Conservation (phyloP, 2,329 filamentous ascomycete species). For the Alternaria infectoria region DNA sequence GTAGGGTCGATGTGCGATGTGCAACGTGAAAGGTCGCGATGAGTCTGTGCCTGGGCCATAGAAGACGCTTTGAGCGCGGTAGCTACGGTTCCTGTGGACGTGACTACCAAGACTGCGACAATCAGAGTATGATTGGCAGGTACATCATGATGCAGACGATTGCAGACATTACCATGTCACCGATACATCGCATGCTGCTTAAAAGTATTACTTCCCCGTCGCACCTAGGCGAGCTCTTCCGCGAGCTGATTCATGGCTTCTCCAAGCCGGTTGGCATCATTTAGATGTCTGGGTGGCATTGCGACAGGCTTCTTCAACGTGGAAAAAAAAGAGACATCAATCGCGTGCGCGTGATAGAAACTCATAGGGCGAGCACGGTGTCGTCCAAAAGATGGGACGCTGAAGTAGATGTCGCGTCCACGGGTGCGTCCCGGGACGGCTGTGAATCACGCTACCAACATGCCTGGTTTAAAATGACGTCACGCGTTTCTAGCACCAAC, state of each 20-base stretch:
- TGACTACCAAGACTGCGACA: background rate
- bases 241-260: background rate
- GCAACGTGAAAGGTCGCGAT: background rate
- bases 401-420: background rate
- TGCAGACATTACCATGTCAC: background rate
- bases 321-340: background rate
- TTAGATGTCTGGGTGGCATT: background rate
- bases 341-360: no score
- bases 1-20: background rate
- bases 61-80: background rate
- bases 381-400: background rate
- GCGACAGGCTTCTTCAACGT: background rate
- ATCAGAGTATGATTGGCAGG: background rate
- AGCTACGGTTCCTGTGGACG: background rate
- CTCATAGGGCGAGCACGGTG: background rate
- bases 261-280: background rate
- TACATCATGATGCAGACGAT: background rate
- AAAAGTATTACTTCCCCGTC: background rate
- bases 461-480: background rate
- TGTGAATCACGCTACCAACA: background rate
- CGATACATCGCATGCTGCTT: background rate
- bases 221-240: background rate
- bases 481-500: background rate
- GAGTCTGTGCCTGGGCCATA: background rate
- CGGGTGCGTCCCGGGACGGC: background rate